Evolutionary conservation across 1,284 basidiomycete species (phyloP), one percentile per base, ranked within the genome.

Genomic region (Chondrostereum purpureum): DNA sequence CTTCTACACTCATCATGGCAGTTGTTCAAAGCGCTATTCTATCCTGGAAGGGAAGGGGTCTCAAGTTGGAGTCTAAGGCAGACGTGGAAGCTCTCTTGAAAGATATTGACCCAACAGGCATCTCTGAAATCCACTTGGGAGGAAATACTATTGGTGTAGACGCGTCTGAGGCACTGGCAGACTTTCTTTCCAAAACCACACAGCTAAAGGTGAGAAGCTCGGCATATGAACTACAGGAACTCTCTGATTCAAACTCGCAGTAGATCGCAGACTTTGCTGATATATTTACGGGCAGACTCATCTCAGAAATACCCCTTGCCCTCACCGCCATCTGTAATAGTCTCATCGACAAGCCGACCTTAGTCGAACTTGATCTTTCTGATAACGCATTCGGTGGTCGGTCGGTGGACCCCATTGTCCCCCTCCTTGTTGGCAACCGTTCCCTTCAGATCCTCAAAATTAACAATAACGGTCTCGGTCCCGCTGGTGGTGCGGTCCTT

Each of bases 321-420:
- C 81, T 99, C 37, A 77, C 83, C 31, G 87, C 91, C 22, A 80
- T 99, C 55, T 97, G 93, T 64, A 79, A 92, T 58, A 83, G 92
- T 12, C 79, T 99, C 47, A 83, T 82, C 52, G 74, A 82, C 55
- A 88, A 91, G 60, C 75, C 81, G 5, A 78, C 82, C 6, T 83
- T 99, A 22, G 73, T 88, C 42, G 90, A 93, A 67, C 77, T 99
- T 58, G 80, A 99, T 63, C 78, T 99, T 36, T 90, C 84, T 54
- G 94, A 99, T 66, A 99, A 99, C 57, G 95, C 95, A 4, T 98
- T 98, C 55, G 95, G 95, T 27, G 93, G 92, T 22, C 84, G 95
- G 56, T 94, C 90, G 34, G 92, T 95, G 13, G 91, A 96, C 58
- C 92, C 94, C 37, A 89, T 99, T 69, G 92, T 94, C 40, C 83